A percentile compares a stretch with the other conserved stretches of the same genome.
These are phyloP conservation scores for Delitschia confertaspora DNA, from an alignment of 495 filamentous ascomycete genomes.

Conservation along the genomic window DNA sequence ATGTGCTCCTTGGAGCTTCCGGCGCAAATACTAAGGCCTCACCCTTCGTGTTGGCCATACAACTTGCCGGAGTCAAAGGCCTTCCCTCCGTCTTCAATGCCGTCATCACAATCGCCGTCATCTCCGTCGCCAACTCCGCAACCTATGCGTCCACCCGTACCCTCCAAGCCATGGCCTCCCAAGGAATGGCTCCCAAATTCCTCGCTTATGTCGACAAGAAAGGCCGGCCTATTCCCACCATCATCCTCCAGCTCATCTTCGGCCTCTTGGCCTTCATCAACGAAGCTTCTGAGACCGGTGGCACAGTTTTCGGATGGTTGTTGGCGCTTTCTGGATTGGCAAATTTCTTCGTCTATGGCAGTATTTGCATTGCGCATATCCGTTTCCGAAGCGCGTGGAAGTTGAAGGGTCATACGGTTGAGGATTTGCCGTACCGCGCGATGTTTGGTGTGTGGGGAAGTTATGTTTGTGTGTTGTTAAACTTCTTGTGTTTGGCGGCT, in stretches of 20 bases:
- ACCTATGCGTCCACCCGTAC: constrained; percentile 34
- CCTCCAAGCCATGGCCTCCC: constrained; percentile 30
- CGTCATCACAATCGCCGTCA: constrained; percentile 61
- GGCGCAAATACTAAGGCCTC: constrained; percentile 51
- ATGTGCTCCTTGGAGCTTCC: constrained; percentile 39
- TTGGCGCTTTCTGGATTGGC: constrained; percentile 46
- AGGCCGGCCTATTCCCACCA: constrained; percentile 49
- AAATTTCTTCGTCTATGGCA: constrained; percentile 50
- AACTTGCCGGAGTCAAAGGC: constrained; percentile 54
- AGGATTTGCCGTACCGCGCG: constrained; percentile 18
- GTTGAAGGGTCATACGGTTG: constrained; percentile 12
- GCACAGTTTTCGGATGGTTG: constrained; percentile 52
- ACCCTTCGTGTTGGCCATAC: constrained; percentile 65
- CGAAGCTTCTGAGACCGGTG: constrained; percentile 37
- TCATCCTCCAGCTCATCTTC: constrained; percentile 40
- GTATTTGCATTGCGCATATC: constrained; percentile 48
- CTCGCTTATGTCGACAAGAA: constrained; percentile 51
- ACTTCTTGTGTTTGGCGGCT: constrained; percentile 20
- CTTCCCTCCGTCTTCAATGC: constrained; percentile 67
- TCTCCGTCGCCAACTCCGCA: constrained; percentile 38
- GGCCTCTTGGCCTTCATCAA: constrained; percentile 50
- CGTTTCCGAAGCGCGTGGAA: constrained; percentile 48
- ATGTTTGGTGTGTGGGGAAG: constrained; percentile 18
- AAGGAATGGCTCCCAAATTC: constrained; percentile 44
- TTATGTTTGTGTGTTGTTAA: constrained; percentile 18